Conservation (phyloP, 352 stramenopile species). For the Elongisporangium senticosum region DNA sequence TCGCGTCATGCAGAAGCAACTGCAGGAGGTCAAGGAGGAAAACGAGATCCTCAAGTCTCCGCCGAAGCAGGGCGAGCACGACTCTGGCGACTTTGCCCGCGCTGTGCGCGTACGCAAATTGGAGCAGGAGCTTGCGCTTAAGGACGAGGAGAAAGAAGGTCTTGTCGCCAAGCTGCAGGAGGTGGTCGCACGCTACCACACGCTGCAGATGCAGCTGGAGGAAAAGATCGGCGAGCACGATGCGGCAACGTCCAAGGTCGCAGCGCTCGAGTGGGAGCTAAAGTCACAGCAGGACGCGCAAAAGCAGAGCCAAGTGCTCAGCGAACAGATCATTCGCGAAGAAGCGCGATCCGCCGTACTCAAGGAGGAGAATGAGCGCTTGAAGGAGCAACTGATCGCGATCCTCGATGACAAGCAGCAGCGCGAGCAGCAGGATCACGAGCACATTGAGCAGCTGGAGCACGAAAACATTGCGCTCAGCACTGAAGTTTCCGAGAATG, state of each 20-base stretch:
- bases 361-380: conserved; percentile 45
- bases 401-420: conserved; percentile 46
- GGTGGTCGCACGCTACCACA: conserved; percentile 40
- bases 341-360: conserved; percentile 43
- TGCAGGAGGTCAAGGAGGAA: conserved; percentile 55
- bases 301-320: conserved; percentile 13
- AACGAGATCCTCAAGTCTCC: conserved; percentile 39
- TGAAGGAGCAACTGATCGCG: conserved; percentile 40
- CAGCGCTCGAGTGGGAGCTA: conserved; percentile 51
- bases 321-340: conserved; percentile 24
- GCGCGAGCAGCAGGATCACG: conserved; percentile 29
- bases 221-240: conserved; percentile 44
- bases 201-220: conserved; percentile 45
- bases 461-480: conserved; percentile 13
- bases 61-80: conserved; percentile 13
- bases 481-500: no score
- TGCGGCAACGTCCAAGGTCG: conserved; percentile 36
- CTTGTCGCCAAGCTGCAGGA: conserved; percentile 45
- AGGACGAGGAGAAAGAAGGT: conserved; percentile 44
- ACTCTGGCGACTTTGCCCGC: conserved; percentile 9
- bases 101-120: conserved; percentile 20
- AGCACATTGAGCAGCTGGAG: conserved; percentile 8
- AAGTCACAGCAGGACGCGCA: conserved; percentile 15
- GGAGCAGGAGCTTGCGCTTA: conserved; percentile 28
- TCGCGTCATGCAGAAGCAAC: conserved; percentile 66